These are phyloP conservation scores for Mycena maculata DNA, from an alignment of 768 basidiomycete genomes.

Conservation along the genomic window DNA sequence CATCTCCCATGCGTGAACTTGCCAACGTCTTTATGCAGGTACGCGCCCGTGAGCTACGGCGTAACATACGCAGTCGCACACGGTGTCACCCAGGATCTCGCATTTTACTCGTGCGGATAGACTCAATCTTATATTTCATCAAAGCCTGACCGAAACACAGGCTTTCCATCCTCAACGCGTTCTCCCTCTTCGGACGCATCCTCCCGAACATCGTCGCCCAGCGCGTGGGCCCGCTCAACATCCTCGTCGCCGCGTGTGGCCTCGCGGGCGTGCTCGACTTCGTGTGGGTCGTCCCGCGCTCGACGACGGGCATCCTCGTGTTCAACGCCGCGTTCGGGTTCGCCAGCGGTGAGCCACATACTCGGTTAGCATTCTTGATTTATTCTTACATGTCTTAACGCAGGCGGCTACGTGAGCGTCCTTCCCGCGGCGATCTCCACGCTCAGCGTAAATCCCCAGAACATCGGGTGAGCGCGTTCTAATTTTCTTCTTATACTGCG, in stretches of 20 bases:
- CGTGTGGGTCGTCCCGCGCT: slow-evolving; percentile 23
- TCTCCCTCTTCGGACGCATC: slow-evolving; percentile 27
- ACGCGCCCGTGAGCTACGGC: slow-evolving; percentile 32
- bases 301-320: slow-evolving; percentile 25
- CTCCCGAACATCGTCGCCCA: slow-evolving; percentile 30
- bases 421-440: slow-evolving; percentile 15
- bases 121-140: not conserved
- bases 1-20: not conserved
- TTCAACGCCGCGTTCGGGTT: slow-evolving; percentile 33
- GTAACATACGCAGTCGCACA: slow-evolving; percentile 31
- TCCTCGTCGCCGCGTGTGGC: slow-evolving; percentile 25
- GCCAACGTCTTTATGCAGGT: not conserved
- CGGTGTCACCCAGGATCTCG: slow-evolving; percentile 24
- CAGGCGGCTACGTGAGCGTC: slow-evolving; percentile 28
- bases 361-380: too few species aligned
- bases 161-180: slow-evolving; percentile 33
- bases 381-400: too few species aligned
- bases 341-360: too few species aligned
- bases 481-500: not conserved
- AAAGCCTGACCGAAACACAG: not conserved
- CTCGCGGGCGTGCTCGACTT: slow-evolving; percentile 16
- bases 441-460: not conserved
- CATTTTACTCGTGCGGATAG: slow-evolving; percentile 32
- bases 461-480: not conserved
- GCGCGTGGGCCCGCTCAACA: slow-evolving; percentile 30